Conservation (phyloP, 2,329 filamentous ascomycete genomes). For the Beauveria australis region DNA sequence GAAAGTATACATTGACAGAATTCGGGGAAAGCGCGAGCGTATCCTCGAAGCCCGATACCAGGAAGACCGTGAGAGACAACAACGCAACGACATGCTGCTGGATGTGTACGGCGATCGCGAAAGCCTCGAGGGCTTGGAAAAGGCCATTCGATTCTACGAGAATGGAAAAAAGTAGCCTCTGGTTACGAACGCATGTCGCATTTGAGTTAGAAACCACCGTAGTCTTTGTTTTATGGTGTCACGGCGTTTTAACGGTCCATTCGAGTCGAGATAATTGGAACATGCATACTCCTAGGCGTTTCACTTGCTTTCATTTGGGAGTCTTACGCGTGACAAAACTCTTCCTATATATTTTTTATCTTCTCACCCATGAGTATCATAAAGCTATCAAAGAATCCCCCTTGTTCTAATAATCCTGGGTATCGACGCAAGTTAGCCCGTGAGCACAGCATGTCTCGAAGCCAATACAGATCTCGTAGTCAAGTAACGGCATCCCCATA, state of each 20-base stretch:
- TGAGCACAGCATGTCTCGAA: not conserved
- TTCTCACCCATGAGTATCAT: not conserved
- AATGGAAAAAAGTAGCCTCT: constrained; percentile 12
- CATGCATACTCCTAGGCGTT: not conserved
- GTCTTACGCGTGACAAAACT: not conserved
- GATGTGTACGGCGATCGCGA: constrained; percentile 43
- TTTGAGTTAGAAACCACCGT: not conserved
- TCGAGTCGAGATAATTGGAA: not conserved
- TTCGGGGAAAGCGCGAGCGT: constrained; percentile 19
- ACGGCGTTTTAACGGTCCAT: not conserved
- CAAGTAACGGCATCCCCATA: not conserved
- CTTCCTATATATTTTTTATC: not conserved
- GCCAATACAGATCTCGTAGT: not conserved
- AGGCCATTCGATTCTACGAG: constrained; percentile 39
- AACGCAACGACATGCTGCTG: constrained; percentile 34
- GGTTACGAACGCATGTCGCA: not conserved
- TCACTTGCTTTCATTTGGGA: not conserved
- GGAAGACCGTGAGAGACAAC: constrained; percentile 26
- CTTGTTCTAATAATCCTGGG: not conserved
- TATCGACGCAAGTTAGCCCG: not conserved
- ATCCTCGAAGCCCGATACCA: constrained; percentile 25
- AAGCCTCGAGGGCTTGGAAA: constrained; percentile 40
- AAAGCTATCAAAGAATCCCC: not conserved
- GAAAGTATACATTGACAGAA: constrained; percentile 24
- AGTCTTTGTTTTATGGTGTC: not conserved